Conservation (phyloP, 1,284 basidiomycete species). For the Ustilago hordei region DNA sequence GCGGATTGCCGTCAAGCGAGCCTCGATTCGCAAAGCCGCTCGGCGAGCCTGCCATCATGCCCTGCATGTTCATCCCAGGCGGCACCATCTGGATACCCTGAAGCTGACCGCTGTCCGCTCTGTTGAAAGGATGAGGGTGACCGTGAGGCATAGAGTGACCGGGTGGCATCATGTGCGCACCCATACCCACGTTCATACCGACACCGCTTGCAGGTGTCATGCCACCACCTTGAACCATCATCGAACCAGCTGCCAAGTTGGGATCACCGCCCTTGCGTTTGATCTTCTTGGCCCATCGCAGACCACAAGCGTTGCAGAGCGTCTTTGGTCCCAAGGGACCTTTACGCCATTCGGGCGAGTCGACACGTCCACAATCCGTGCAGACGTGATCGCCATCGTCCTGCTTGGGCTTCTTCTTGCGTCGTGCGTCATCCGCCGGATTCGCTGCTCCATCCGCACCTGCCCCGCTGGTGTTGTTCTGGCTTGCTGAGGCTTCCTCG, state of each 20-base stretch:
- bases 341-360: constrained; percentile 68
- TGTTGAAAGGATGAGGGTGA: constrained; percentile 43
- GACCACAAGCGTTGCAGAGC: constrained; percentile 65
- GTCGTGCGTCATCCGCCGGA: constrained; percentile 38
- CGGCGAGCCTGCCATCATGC: constrained; percentile 40
- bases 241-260: constrained; percentile 33
- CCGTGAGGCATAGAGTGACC: constrained; percentile 29
- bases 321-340: constrained; percentile 66
- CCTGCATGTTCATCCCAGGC: constrained; percentile 32
- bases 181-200: constrained; percentile 32
- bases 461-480: constrained; percentile 7
- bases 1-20: constrained; percentile 42
- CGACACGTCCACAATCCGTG: constrained; percentile 65
- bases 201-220: constrained; percentile 28
- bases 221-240: constrained; percentile 30
- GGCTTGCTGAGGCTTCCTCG: constrained; percentile 31
- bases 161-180: constrained; percentile 34
- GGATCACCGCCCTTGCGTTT: constrained; percentile 64
- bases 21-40: constrained; percentile 30
- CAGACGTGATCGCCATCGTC: constrained; percentile 66
- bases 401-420: constrained; percentile 58
- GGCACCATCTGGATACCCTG: constrained; percentile 43
- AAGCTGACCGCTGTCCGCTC: constrained; percentile 39
- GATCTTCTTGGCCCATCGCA: constrained; percentile 67
- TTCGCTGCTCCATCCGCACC: constrained; percentile 18